Evolutionary conservation across 1,284 basidiomycete genomes (phyloP).

Genomic region (Erythrobasidium hasegawianum): DNA sequence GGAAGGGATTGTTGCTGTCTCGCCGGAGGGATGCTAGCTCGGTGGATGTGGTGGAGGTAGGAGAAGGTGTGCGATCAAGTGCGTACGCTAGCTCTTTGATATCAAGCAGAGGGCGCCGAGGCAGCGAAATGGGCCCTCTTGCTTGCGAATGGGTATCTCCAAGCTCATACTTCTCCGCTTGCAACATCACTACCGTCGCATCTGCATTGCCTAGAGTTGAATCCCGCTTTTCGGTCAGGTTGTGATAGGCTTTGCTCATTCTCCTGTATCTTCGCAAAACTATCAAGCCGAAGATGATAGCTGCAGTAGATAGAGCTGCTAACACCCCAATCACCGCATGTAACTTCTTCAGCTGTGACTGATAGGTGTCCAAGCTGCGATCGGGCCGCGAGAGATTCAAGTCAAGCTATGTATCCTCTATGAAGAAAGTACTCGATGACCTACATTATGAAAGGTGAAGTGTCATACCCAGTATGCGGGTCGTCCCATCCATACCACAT

Average conservation of each 20-base stretch:
- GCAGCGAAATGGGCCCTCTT: background rate
- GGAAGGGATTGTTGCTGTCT: background rate
- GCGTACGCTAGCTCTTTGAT: background rate
- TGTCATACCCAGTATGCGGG: background rate
- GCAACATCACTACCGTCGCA: background rate
- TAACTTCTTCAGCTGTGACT: no score
- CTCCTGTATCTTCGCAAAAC: background rate
- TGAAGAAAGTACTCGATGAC: no score
- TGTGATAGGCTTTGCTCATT: background rate
- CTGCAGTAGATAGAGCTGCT: no score
- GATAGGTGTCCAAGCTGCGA: no score
- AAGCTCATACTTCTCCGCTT: background rate
- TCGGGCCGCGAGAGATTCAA: no score
- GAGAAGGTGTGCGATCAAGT: background rate
- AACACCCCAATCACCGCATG: no score
- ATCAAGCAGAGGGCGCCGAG: background rate
- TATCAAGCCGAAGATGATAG: no score
- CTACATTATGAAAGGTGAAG: background rate
- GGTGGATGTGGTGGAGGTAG: background rate
- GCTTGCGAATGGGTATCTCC: background rate
- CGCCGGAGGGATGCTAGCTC: background rate
- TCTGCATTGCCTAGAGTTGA: background rate
- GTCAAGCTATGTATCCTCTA: no score
- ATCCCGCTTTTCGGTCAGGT: background rate
- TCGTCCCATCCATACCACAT: background rate